phyloP scores from a whole-genome alignment of 257 asterid species.

The Nicotiana knightiana region DNA sequence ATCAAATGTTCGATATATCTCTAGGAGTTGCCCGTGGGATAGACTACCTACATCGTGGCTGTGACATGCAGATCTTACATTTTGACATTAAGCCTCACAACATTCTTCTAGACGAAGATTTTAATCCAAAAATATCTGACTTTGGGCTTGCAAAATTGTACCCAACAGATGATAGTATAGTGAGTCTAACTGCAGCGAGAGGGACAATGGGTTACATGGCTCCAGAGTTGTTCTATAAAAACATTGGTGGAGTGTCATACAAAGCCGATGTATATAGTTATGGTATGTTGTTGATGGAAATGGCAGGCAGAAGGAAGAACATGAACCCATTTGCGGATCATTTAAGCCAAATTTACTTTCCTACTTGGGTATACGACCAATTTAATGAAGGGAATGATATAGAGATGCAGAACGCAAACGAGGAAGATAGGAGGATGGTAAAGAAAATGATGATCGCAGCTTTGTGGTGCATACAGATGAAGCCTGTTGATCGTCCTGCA shows the following conservation, averaged over 20 bases:
- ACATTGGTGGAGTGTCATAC: constrained; percentile 29
- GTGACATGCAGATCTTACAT: constrained; percentile 33
- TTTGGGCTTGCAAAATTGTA: constrained; percentile 32
- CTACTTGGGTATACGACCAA: constrained; percentile 39
- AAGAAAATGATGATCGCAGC: constrained; percentile 41
- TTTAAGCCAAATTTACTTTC: constrained; percentile 30
- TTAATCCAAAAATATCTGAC: constrained; percentile 40
- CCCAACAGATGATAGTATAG: constrained; percentile 21
- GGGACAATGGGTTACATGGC: constrained; percentile 40
- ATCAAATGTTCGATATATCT: constrained; percentile 31
- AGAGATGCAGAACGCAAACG: constrained; percentile 17
- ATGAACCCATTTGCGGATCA: constrained; percentile 20
- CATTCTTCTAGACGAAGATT: constrained; percentile 36
- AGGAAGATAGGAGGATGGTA: constrained; percentile 36
- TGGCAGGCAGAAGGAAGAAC: constrained; percentile 30
- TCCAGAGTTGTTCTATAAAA: constrained; percentile 33
- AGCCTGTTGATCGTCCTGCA: constrained; percentile 42
- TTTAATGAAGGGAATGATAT: constrained; percentile 29
- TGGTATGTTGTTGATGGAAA: constrained; percentile 54
- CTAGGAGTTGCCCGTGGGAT: constrained; percentile 47
- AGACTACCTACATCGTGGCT: constrained; percentile 31
- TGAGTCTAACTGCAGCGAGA: constrained; percentile 24
- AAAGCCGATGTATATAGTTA: constrained; percentile 52
- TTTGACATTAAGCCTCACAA: constrained; percentile 42
- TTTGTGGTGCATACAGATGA: constrained; percentile 50